Percentiles rank a stretch among this genome's conserved stretches.
Conservation (phyloP, 768 basidiomycete genomes). For the Leccinum subgranulosum region DNA sequence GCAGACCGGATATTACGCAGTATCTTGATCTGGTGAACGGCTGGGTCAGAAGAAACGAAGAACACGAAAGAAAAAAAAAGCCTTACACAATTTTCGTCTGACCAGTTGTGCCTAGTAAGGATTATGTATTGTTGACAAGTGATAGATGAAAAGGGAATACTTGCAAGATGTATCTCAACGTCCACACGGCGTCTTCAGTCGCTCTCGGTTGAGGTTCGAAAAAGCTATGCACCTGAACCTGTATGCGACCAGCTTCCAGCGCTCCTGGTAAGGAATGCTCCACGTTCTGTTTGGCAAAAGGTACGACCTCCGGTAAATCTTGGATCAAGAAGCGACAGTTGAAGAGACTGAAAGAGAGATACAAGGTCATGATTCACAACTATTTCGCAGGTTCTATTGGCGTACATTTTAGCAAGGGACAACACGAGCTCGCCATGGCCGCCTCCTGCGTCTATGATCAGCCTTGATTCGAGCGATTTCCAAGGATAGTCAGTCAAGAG, state of each 20-base stretch:
- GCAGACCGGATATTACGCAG: background rate
- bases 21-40: background rate
- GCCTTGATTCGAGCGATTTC: background rate
- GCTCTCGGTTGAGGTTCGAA: background rate
- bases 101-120: background rate
- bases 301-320: background rate
- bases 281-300: background rate
- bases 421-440: background rate
- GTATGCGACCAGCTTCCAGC: background rate
- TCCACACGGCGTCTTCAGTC: background rate
- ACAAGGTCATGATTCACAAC: background rate
- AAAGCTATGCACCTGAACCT: background rate
- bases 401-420: background rate
- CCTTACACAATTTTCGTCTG: background rate
- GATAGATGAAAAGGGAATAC: background rate
- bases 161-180: background rate
- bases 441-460: background rate
- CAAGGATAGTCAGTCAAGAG: background rate
- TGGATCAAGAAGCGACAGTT: background rate
- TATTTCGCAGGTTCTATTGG: background rate
- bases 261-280: background rate
- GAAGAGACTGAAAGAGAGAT: background rate
- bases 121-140: background rate
- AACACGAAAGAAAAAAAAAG: background rate
- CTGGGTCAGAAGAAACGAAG: background rate